Evolutionary conservation across 805 yeast species (phyloP).

Genomic region (Saturnispora saitoi): DNA sequence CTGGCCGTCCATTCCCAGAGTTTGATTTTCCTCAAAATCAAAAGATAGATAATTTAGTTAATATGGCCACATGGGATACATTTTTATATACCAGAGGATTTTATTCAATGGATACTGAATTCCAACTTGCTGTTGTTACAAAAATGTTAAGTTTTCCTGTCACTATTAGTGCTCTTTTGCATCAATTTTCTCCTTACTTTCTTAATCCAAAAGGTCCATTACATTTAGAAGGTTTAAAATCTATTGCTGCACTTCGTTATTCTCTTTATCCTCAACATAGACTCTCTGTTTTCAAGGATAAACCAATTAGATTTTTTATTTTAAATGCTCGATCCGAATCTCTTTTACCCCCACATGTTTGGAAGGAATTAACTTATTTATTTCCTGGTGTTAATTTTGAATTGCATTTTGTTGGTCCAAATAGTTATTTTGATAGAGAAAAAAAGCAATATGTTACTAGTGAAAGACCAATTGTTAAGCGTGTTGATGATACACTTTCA

Average conservation of each 20-base stretch:
- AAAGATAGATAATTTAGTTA: conserved; percentile 64
- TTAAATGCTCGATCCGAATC: conserved; percentile 92
- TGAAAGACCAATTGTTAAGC: conserved; percentile 58
- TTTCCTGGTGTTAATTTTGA: conserved; percentile 81
- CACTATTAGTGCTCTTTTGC: conserved; percentile 76
- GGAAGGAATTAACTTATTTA: conserved; percentile 85
- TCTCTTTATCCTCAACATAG: conserved; percentile 71
- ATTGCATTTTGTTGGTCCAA: conserved; percentile 91
- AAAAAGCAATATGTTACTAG: conserved; percentile 51
- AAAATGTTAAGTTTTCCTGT: conserved; percentile 90
- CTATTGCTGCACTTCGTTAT: conserved; percentile 86
- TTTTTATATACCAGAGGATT: conserved; percentile 88
- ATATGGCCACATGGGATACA: conserved; percentile 83
- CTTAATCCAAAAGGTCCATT: conserved; percentile 79
- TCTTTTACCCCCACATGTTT: conserved; percentile 85
- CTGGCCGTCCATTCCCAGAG: conserved; percentile 92
- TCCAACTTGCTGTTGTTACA: conserved; percentile 90
- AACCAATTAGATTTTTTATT: conserved; percentile 84
- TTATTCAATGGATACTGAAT: conserved; percentile 94
- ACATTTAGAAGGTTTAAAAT: conserved; percentile 86
- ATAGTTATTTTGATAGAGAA: conserved; percentile 68
- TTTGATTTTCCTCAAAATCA: conserved; percentile 85
- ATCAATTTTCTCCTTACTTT: conserved; percentile 78
- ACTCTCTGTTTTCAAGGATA: conserved; percentile 57
- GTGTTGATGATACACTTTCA: conserved; percentile 65